These are phyloP conservation scores for Lupinus albus DNA, from an alignment of 306 rosid species.

Conservation along the genomic window DNA sequence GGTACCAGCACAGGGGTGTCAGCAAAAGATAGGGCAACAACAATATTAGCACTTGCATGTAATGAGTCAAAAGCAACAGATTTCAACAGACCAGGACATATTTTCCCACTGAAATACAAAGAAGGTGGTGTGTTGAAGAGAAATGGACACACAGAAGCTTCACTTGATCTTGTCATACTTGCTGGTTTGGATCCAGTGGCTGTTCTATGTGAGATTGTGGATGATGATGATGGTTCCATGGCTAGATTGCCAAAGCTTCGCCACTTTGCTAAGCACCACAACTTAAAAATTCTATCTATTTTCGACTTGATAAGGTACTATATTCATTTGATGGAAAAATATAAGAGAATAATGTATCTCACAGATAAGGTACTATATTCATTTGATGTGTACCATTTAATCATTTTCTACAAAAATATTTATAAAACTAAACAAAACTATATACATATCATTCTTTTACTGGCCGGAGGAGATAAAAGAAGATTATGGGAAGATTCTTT, in stretches of 20 bases:
- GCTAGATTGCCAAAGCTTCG: conserved; percentile 94
- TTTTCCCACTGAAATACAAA: conserved; percentile 85
- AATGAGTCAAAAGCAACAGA: conserved; percentile 78
- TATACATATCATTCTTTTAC: too few species aligned
- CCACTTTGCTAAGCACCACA: conserved; percentile 65
- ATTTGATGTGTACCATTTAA: too few species aligned
- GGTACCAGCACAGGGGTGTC: conserved; percentile 97
- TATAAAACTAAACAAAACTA: too few species aligned
- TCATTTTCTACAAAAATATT: too few species aligned
- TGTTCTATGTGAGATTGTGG: conserved; percentile 90
- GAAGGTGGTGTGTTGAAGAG: conserved; percentile 98
- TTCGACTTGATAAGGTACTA: conserved; percentile 96
- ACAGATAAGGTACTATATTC: too few species aligned
- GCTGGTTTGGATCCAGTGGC: conserved; percentile 86
- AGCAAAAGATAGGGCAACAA: conserved; percentile 84
- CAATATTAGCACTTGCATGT: conserved; percentile 88
- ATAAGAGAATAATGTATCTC: too few species aligned
- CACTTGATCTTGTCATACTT: conserved; percentile 83
- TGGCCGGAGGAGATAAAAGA: too few species aligned
- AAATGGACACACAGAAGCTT: conserved; percentile 97
- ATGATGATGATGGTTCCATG: conserved; percentile 99
- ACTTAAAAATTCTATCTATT: conserved; percentile 83
- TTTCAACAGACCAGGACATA: conserved; percentile 95
- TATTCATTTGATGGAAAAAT: too few species aligned
- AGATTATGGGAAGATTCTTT: too few species aligned